Evolutionary conservation across 306 rosid species (phyloP), one percentile per base, ranked within the genome.

Genomic region (Rubus parviflorus): DNA sequence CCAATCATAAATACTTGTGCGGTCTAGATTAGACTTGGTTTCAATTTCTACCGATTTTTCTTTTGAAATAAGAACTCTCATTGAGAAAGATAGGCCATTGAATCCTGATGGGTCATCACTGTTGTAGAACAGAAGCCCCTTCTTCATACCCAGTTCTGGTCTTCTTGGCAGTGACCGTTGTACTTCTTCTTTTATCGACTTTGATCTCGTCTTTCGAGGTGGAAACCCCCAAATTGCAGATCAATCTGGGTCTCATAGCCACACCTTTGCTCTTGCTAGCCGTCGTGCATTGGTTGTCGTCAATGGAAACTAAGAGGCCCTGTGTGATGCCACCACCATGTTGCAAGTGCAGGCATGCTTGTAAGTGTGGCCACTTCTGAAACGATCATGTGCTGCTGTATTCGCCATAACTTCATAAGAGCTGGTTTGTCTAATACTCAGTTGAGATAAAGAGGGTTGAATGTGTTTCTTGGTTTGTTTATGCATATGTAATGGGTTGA

Each of bases 81-180:
- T 42, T 73, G 72, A 76, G 56, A 40, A 81, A 76, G 56, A 30
- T 79, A 51, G 69, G 17, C 17, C 60, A 42, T n/a, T 51, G 48
- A 66, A 10, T 64, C 66, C 40, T 53, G 61, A 92, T 92, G 96
- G 92, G 80, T 4, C 82, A 82, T 74, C 78, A 82, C 23, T 86
- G 82, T 53, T 57, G 81, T 6, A 76, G 88, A 80, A 78, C 75
- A 68, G 86, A 86, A 5, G 85, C 79, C 72, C 73, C 84, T 35
- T 3, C 7, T 15, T 72, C 41, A 52, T 89, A 22, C 74, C 89
- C 63, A 70, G 72, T 92, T 68, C 80, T 90, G 64, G 70, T 87
- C 70, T 42, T 90, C 56, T 83, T 92, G 83, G 88, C 81, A 0
- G 92, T 90, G 78, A 82, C 83, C 51, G 63, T 84, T 51, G 3